Conservation (phyloP, 345 rosid species). For the Xanthoceras sorbifolium region DNA sequence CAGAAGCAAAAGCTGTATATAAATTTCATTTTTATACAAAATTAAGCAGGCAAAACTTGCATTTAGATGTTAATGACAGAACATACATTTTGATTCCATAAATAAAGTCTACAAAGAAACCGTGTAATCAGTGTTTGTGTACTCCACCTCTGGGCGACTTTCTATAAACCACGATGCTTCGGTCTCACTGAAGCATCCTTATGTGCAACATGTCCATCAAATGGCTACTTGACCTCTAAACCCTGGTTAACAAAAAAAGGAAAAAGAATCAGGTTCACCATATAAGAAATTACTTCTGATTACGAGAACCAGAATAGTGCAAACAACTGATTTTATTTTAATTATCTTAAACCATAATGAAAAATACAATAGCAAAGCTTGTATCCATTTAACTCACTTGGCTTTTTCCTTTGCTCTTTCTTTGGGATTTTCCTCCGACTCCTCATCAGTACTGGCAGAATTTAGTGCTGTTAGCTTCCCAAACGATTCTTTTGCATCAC, state of each 20-base stretch:
- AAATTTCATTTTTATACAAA: neutral
- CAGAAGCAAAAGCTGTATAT: neutral
- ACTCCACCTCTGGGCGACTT: conserved; percentile 2
- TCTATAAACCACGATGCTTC: conserved; percentile 1
- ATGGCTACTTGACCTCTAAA: conserved; percentile 23
- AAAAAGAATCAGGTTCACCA: neutral
- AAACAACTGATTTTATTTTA: neutral
- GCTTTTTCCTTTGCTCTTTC: conserved; percentile 64
- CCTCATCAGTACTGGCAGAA: conserved; percentile 45
- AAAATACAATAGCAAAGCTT: neutral
- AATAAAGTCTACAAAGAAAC: conserved; percentile 22
- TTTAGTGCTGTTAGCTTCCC: conserved; percentile 68
- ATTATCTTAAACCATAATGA: neutral
- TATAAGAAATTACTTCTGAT: neutral
- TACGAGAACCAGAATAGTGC: neutral
- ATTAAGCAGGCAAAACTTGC: neutral
- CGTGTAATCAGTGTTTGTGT: conserved; percentile 1
- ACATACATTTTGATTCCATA: conserved; percentile 10
- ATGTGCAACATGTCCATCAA: neutral
- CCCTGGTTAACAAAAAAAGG: conserved; percentile 25
- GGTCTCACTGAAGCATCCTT: conserved; percentile 15
- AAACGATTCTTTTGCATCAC: conserved; percentile 89
- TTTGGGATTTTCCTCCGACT: conserved; percentile 49
- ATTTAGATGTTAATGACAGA: neutral
- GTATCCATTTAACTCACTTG: conserved; percentile 49